phyloP scores from a whole-genome alignment of 2,329 filamentous ascomycete species.

The Curvularia sp. region DNA sequence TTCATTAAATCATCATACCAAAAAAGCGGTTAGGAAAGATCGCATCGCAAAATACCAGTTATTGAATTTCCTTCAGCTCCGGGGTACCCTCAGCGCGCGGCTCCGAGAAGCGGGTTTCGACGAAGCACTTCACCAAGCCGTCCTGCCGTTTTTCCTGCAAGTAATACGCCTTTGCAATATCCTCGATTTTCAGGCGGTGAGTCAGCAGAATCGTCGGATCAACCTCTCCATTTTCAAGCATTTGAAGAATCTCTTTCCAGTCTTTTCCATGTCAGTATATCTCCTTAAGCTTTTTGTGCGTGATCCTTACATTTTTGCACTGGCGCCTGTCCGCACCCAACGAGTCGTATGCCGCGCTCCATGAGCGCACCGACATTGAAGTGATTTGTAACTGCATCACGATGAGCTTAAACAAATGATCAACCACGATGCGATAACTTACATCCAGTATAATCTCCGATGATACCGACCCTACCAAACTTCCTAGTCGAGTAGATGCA shows the following conservation, averaged over 20 bases:
- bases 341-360: conserved; percentile 82
- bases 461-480: conserved; percentile 77
- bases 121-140: conserved; percentile 80
- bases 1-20: background rate
- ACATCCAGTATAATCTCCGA: conserved; percentile 70
- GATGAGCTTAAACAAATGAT: background rate
- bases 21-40: background rate
- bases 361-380: conserved; percentile 85
- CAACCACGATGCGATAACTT: background rate
- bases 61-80: conserved; percentile 49
- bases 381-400: conserved; percentile 67
- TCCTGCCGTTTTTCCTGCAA: conserved; percentile 74
- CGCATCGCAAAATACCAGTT: background rate
- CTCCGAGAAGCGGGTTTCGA: conserved; percentile 58
- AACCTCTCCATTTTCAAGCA: conserved; percentile 71
- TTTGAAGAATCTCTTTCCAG: conserved; percentile 76
- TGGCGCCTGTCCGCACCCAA: conserved; percentile 71
- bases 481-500: conserved; percentile 75
- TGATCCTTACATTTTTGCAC: conserved; percentile 69
- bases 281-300: too few species aligned
- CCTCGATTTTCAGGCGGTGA: conserved; percentile 68
- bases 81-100: conserved; percentile 61
- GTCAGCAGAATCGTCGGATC: conserved; percentile 81
- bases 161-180: conserved; percentile 59
- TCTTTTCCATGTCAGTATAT: conserved; percentile 46